Base-by-base conservation (phyloP, 2,329 filamentous ascomycete genomes). In the Ambrosiella beaveri region DNA sequence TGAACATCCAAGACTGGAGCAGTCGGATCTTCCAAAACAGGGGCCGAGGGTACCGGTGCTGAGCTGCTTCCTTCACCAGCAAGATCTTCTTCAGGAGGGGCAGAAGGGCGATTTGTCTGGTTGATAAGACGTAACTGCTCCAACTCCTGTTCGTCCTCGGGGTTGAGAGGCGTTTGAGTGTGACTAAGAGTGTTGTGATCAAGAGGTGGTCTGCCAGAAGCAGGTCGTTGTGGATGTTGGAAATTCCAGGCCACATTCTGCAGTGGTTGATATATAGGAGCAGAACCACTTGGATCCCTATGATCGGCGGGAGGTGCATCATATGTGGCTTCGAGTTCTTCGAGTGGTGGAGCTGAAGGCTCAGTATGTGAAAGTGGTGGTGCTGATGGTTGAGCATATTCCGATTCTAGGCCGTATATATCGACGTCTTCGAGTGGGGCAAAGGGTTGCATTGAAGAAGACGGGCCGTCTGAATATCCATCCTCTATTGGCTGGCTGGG, bases 131-230 rank as follows among this genome's bases (percentile, higher is more conserved):
- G 74, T 58, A 73, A 77, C 17, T 82, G 75, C 66, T 90, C 85
- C 6, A 88, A 71, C 66, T 94, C 88, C 64, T 84, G 81, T 67
- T 94, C 93, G 68, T 94, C 90, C 58, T 93, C 86, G 12, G 70
- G 12, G 15, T 40, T 37, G 2, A 56, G 41, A 17, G 61, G 51
- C n/a, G 36, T 12, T 17, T 36, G 55, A 39, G n/a, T 17, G 13
- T 17, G n/a, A 8, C 51, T 36, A 4, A 35, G 51, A 38, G 38
- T 19, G 35, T 5, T 13, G 27, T 54, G n/a, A 35, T 19, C 8
- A 35, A 56, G 38, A 12, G 39, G 38, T 9, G 38, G 19, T 19
- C 35, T 15, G 12, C 40, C 47, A 49, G 57, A 19, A 9, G 39
- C 9, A 2, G 38, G 5, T 13, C 56, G 27, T 11, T 45, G 52